Evolutionary conservation across 2,329 filamentous ascomycete genomes (phyloP).

Genomic region (Parastagonospora nodorum): DNA sequence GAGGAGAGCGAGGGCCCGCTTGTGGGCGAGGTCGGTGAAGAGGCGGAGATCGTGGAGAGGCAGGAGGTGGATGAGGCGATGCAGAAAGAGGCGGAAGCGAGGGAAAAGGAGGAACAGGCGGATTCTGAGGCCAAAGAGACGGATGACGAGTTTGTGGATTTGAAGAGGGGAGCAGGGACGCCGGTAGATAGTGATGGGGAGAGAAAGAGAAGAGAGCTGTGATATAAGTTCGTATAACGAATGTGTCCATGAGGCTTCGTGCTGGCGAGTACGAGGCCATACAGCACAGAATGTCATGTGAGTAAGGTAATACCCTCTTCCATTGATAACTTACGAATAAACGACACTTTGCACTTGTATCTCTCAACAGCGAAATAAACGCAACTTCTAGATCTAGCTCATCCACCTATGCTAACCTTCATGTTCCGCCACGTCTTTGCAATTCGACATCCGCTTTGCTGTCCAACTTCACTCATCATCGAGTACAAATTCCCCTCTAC

Average conservation of each 20-base stretch:
- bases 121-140: constrained; percentile 14
- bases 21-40: constrained; percentile 34
- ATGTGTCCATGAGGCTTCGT: too few relatives aligned
- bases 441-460: too few relatives aligned
- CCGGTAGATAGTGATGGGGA: constrained; percentile 10
- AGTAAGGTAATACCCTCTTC: too few relatives aligned
- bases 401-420: too few relatives aligned
- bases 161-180: constrained; percentile 14
- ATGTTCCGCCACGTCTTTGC: too few relatives aligned
- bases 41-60: constrained; percentile 38
- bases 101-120: constrained; percentile 5
- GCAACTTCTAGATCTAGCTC: too few relatives aligned
- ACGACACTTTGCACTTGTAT: too few relatives aligned
- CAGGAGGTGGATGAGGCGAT: constrained; percentile 28
- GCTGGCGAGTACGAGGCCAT: too few relatives aligned
- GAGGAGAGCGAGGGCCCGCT: constrained; percentile 49
- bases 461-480: background rate
- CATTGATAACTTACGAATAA: too few relatives aligned
- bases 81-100: constrained; percentile 22
- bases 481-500: background rate
- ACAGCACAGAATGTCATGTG: too few relatives aligned
- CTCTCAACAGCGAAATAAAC: too few relatives aligned
- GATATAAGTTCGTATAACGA: too few relatives aligned
- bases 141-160: constrained; percentile 20
- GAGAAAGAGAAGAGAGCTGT: constrained; percentile 19